Base-by-base conservation (phyloP, 768 basidiomycete genomes). In the Hypsizygus marmoreus region DNA sequence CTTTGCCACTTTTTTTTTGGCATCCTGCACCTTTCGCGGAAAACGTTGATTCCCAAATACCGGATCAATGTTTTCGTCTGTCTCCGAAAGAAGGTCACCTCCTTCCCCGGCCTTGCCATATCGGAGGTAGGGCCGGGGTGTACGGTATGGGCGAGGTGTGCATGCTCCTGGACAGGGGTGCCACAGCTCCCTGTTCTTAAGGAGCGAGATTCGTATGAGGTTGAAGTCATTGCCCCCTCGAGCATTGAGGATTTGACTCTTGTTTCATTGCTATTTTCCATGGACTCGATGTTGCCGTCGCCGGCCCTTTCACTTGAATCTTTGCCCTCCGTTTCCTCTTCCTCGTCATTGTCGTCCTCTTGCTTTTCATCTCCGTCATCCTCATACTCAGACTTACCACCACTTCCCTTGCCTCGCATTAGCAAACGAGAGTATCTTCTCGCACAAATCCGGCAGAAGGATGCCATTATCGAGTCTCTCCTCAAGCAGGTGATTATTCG, bases 361-460 rank as follows among this genome's bases (percentile, higher is more conserved):
- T 59, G 62, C 13, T 60, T 62, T 43, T 49, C 53, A 29, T 58
- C 57, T 2, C 62, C 67, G 29, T 47, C 57, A 4, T 65, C 67
- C 42, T 52, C 63, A 50, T 63, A 65, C 31, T 68, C 72, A 35
- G 68, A 71, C 55, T 70, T 72, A 52, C 62, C 74, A 25, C 68
- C 64, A n/a, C n/a, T n/a, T 50, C 45, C 61, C 53, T 56, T 67
- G 56, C 62, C 63, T 55, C 58, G 52, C 14, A 69, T 64, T 56
- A 93, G 90, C 60, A 91, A 91, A 71, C 81, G 89, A 47, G 91
- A 92, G 58, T 91, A 91, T 60, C 73, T 93, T 13, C 78, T 92
- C 19, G 87, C 88, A 4, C 88, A 92, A 61, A 84, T 93, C 52
- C 79, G 84, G 43, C 90, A 93, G 69, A 93, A 93, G 70, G 90